Base-by-base conservation (phyloP, 805 yeast genomes). In the Cyberlindnera veronae region DNA sequence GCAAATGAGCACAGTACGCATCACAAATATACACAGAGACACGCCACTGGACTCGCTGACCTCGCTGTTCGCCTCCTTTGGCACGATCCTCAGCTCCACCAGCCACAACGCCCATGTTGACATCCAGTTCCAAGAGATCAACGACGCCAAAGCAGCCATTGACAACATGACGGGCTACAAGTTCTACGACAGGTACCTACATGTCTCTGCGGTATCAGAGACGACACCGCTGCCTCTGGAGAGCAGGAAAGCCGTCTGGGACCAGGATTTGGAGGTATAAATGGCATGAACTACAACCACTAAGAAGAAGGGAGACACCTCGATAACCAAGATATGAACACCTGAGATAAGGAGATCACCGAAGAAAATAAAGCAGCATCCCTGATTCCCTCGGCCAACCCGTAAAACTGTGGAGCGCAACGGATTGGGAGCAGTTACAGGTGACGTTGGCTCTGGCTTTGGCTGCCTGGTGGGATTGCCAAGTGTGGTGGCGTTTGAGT, bases 101-200 rank as follows among this genome's bases (percentile, higher is more conserved):
- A 17, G 5, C 15, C 32, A 11, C n/a, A 35, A 13, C 38, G 39
- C 14, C 29, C 36, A 41, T 31, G 27, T 50, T 3, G 59, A 56
- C 28, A 27, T 56, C 5, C 53, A 50, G 24, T 56, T 44, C 29
- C 57, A 54, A 32, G 58, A 53, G 10, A 51, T 50, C 3, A 44
- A 36, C 7, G 60, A 56, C 28, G 40, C 56, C 2, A 36, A 45
- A 13, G 50, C 51, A 3, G 55, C 59, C 0, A 30, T 54, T 3
- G 57, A 48, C 6, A 56, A 56, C 39, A 49, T 56, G 53, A 39
- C 35, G 6, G 60, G 60, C 5, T 54, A 31, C 24, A 28, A 46
- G 30, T 24, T 51, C 18, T 37, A 15, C 20, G 57, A 39, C 6
- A 33, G 36, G 15, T 51, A 46, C 23, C 18, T 56, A 5, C 55